Percentiles rank a stretch among this genome's conserved stretches.
These are phyloP conservation scores for Hygrophorus russula DNA, from an alignment of 768 basidiomycete genomes.

Conservation along the genomic window DNA sequence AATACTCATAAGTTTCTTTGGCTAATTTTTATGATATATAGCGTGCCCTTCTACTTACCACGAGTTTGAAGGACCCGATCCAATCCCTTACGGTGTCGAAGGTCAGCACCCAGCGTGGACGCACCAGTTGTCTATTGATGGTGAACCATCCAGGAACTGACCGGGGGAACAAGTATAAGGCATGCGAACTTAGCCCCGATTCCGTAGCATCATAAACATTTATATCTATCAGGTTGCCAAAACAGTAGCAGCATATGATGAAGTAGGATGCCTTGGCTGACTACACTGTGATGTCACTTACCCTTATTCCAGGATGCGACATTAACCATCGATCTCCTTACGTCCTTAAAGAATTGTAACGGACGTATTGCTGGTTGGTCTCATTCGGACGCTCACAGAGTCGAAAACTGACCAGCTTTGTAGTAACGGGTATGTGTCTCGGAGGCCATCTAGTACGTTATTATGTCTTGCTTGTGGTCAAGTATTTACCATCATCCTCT, in stretches of 20 bases:
- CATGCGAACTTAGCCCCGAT: conserved; percentile 9
- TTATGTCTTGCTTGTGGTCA: conserved; percentile 1
- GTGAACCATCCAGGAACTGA: conserved; percentile 50
- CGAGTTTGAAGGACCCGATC: conserved; percentile 82
- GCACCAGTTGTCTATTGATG: conserved; percentile 7
- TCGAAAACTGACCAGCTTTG: not conserved
- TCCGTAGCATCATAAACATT: not conserved
- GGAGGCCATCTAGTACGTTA: conserved; percentile 69
- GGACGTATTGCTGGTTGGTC: conserved; percentile 75
- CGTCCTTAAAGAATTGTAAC: conserved; percentile 70
- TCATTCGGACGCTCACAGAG: conserved; percentile 6
- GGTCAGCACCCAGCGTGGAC: conserved; percentile 25
- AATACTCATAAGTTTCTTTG: not conserved
- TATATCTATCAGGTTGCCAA: conserved; percentile 65
- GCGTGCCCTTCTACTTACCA: conserved; percentile 84
- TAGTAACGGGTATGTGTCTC: conserved; percentile 86
- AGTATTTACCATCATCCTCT: not conserved
- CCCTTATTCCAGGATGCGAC: conserved; percentile 52
- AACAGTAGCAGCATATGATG: conserved; percentile 76
- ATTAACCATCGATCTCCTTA: conserved; percentile 65
- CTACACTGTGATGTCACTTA: not conserved
- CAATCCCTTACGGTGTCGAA: conserved; percentile 83
- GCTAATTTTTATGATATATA: conserved; percentile 15
- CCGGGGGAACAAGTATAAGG: conserved; percentile 90
- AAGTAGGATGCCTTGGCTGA: conserved; percentile 32